Evolutionary conservation across 805 yeast species (phyloP), one percentile per base, ranked within the genome.

Genomic region (Candida oleophila): DNA sequence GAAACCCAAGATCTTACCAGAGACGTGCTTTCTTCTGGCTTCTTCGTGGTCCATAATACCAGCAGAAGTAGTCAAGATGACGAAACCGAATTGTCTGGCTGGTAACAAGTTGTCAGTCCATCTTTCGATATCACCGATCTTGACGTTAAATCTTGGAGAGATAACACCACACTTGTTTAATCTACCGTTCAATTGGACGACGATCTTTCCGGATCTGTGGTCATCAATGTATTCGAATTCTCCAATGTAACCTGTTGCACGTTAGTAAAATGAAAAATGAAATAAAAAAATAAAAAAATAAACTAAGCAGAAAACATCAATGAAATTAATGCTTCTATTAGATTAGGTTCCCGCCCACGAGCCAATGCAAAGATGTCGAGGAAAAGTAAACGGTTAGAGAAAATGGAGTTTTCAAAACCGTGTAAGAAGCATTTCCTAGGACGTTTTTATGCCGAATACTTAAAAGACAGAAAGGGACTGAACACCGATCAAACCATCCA

Each of bases 41-140:
- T 89, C 96, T 82, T 89, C 96, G 82, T 89, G 96, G 83, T 89
- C 96, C 92, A 89, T 87, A 67, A 89, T 89, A 78, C 96, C 96
- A 61, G 96, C 95, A 64, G 96, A 89, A 65, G 96, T 89, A 77
- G 96, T 89, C 73, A 89, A 81, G 76, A 89, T 86, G 66, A 89
- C 88, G 85, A 74, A 88, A 78, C 96, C 96, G 68, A 89, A 89
- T 78, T 89, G 96, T 84, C 96, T 87, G 59, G 96, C 92, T 73
- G 96, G 96, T 70, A 89, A 80, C 72, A 89, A 82, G 85, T 88
- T 87, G 75, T 82, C 91, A 63, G 94, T 87, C 96, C 96, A 89
- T 78, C 85, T 88, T 80, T 89, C 96, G 60, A 89, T 83, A 74
- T 89, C 96, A 69, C 74, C 83, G 59, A 89, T 83, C 80, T 87